Percentiles rank a stretch among this genome's conserved stretches.
Evolutionary conservation across 2,329 filamentous ascomycete genomes (phyloP).

Genomic region (Paecilomyces sp.): DNA sequence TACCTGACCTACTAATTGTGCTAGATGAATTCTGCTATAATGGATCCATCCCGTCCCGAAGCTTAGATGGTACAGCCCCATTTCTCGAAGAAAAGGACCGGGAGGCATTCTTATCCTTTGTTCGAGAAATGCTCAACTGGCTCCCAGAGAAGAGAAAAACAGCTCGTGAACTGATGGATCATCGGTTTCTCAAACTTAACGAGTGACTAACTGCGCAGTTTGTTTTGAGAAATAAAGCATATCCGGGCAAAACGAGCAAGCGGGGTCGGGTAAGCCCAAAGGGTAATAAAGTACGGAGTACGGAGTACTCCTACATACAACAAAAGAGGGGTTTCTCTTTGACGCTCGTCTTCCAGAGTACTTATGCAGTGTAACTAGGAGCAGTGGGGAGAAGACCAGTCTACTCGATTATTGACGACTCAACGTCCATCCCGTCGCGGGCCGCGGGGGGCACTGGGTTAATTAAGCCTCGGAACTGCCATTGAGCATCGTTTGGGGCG

Average conservation of each 20-base stretch:
- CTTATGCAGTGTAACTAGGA: not conserved
- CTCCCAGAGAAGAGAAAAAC: conserved; percentile 27
- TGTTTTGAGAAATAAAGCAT: too few relatives aligned
- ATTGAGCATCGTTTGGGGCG: not conserved
- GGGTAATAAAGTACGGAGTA: too few relatives aligned
- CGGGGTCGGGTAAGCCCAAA: not conserved
- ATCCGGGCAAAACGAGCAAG: not conserved
- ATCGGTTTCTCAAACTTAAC: conserved; percentile 22
- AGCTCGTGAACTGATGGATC: conserved; percentile 26
- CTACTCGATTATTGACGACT: not conserved
- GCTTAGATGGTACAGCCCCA: conserved; percentile 14
- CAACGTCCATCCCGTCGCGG: not conserved
- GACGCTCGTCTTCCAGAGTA: not conserved
- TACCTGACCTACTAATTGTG: conserved; percentile 5
- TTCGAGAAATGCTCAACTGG: conserved; percentile 28
- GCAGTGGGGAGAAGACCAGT: not conserved
- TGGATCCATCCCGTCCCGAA: conserved; percentile 14
- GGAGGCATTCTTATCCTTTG: conserved; percentile 25
- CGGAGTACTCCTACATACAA: too few relatives aligned
- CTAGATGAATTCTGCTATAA: conserved; percentile 16
- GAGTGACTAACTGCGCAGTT: too few relatives aligned
- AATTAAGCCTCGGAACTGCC: not conserved
- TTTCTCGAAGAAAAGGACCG: conserved; percentile 22
- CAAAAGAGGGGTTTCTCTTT: not conserved
- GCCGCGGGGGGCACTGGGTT: not conserved